These are phyloP conservation scores for Beauveria medogensis DNA, from an alignment of 2,329 filamentous ascomycete genomes.

Conservation along the genomic window DNA sequence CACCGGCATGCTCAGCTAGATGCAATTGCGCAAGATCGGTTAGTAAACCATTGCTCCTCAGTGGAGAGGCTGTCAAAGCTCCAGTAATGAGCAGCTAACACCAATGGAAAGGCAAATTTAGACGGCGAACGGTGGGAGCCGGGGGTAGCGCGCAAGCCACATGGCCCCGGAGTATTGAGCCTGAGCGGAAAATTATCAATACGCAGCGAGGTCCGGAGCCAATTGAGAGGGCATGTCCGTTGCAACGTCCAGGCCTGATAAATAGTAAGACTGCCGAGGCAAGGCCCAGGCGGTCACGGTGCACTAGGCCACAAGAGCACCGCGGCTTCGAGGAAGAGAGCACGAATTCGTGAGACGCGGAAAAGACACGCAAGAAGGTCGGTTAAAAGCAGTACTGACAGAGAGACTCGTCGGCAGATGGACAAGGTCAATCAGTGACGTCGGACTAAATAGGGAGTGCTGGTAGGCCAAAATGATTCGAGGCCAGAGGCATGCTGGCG, in stretches of 20 bases:
- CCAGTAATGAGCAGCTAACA: constrained; percentile 5
- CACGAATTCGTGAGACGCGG: not conserved
- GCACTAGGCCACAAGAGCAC: not conserved
- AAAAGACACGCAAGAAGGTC: not conserved
- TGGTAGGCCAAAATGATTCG: not conserved
- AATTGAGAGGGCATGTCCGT: not conserved
- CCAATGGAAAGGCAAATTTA: not conserved
- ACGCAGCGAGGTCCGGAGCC: not conserved
- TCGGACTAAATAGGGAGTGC: not conserved
- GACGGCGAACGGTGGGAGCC: not conserved
- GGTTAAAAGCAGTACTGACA: not conserved
- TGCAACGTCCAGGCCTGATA: not conserved
- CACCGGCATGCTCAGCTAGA: not conserved
- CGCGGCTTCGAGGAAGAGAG: not conserved
- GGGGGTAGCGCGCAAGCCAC: constrained; percentile 4
- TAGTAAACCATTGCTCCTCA: not conserved
- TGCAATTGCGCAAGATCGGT: not conserved
- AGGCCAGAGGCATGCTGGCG: no score
- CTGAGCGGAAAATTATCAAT: not conserved
- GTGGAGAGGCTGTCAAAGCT: not conserved
- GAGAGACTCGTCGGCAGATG: not conserved
- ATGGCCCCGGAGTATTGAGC: not conserved
- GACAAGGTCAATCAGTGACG: not conserved
- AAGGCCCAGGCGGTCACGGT: no score
- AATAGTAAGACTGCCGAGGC: not conserved